Evolutionary conservation across 306 rosid species (phyloP).

Genomic region (Amphicarpaea edgeworthii): DNA sequence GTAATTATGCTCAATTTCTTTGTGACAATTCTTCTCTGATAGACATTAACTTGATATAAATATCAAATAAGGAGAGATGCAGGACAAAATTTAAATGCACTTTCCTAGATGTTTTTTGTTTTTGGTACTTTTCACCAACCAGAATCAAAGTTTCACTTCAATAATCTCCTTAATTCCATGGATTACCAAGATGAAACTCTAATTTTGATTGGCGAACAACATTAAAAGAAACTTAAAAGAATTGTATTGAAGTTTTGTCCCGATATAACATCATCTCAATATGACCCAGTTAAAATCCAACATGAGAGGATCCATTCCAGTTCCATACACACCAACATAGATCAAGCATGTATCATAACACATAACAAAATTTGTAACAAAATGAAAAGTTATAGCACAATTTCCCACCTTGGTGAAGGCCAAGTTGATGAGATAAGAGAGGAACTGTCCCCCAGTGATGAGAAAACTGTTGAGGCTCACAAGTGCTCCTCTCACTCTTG

Average conservation of each 20-base stretch:
- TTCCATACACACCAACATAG: background rate
- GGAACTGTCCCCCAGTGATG: constrained; percentile 77
- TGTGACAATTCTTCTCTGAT: too few species aligned
- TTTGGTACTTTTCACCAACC: background rate
- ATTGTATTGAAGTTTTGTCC: too few species aligned
- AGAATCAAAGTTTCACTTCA: background rate
- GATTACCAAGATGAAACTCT: background rate
- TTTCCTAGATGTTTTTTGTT: background rate
- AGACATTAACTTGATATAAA: too few species aligned
- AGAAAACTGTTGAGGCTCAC: constrained; percentile 73
- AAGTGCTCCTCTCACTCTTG: constrained; percentile 74
- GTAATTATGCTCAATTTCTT: too few species aligned
- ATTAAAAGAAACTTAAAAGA: background rate
- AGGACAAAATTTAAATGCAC: background rate
- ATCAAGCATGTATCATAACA: background rate
- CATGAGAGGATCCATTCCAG: background rate
- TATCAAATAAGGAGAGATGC: too few species aligned
- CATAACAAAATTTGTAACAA: background rate
- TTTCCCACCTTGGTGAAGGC: constrained; percentile 61
- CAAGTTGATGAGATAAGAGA: constrained; percentile 74
- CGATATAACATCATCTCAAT: too few species aligned
- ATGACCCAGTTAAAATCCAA: too few species aligned
- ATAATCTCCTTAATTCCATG: background rate
- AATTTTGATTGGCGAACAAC: background rate
- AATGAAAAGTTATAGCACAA: background rate